Evolutionary conservation across 2,329 filamentous ascomycete species (phyloP).

Genomic region (Geosmithia morbida): DNA sequence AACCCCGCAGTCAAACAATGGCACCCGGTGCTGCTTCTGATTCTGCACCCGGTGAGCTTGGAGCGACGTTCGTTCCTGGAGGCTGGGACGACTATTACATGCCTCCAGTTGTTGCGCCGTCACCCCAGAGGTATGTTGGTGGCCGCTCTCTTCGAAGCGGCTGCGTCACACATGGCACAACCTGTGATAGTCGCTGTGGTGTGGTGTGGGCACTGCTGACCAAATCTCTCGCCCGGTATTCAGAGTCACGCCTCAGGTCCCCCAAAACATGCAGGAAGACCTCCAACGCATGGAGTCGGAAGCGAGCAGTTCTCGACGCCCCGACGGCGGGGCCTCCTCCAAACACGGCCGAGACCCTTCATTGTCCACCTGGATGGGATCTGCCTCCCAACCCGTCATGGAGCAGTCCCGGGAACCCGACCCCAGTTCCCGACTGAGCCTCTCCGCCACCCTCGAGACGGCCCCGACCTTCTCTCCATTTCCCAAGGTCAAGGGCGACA

Average conservation of each 20-base stretch:
- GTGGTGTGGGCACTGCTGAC: slow-evolving; percentile 19
- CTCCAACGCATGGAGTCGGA: slow-evolving; percentile 82
- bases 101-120: slow-evolving; percentile 43
- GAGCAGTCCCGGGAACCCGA: slow-evolving; percentile 8
- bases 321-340: slow-evolving; percentile 13
- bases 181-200: background rate
- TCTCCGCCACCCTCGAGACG: slow-evolving; percentile 18
- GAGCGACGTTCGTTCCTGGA: slow-evolving; percentile 44
- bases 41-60: background rate
- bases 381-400: background rate
- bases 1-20: background rate
- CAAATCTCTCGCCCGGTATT: slow-evolving; percentile 13
- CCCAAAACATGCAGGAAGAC: slow-evolving; percentile 91
- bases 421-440: slow-evolving; percentile 12
- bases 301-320: slow-evolving; percentile 30
- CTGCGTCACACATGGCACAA: background rate
- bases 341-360: slow-evolving; percentile 28
- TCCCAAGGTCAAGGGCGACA: slow-evolving; percentile 71
- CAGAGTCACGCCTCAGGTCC: slow-evolving; percentile 89
- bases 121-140: slow-evolving; percentile 38
- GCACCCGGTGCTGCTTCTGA: background rate
- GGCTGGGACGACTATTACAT: slow-evolving; percentile 46
- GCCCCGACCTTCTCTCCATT: slow-evolving; percentile 82
- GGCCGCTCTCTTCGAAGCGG: slow-evolving; percentile 9
- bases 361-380: slow-evolving; percentile 18